These are phyloP conservation scores for Penicillium hordei DNA, from an alignment of 2,329 filamentous ascomycete species.

Conservation along the genomic window DNA sequence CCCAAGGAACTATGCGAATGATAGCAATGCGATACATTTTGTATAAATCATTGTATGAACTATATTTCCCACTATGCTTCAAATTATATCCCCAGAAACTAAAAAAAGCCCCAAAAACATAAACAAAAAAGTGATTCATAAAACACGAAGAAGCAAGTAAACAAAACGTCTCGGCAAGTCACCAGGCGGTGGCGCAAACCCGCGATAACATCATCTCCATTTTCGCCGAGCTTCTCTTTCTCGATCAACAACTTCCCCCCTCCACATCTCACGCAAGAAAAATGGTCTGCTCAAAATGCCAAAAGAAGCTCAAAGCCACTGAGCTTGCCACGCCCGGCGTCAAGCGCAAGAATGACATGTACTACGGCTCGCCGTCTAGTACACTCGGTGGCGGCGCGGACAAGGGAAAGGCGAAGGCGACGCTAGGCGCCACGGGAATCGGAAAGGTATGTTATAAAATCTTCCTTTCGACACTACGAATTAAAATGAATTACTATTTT, in stretches of 20 bases:
- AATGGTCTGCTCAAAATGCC: slow-evolving; percentile 67
- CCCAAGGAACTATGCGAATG: not conserved
- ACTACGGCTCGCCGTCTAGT: slow-evolving; percentile 58
- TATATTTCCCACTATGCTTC: not conserved
- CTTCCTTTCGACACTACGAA: not conserved
- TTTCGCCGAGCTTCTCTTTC: slow-evolving; percentile 5
- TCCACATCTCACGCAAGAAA: not conserved
- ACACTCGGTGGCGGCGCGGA: slow-evolving; percentile 36
- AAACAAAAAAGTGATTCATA: not conserved
- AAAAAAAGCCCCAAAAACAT: not conserved
- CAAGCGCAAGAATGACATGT: slow-evolving; percentile 67
- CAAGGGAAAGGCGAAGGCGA: slow-evolving; percentile 42
- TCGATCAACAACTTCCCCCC: not conserved
- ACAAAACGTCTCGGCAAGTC: slow-evolving; percentile 13
- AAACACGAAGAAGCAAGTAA: not conserved
- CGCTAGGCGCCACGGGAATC: slow-evolving; percentile 58
- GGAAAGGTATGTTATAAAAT: slow-evolving; percentile 51
- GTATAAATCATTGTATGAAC: no score
- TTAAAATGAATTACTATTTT: not conserved
- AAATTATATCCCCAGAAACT: not conserved
- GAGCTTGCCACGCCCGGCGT: slow-evolving; percentile 63
- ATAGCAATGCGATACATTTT: not conserved
- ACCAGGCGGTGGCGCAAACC: slow-evolving; percentile 19
- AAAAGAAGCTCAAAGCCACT: slow-evolving; percentile 61
- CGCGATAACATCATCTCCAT: slow-evolving; percentile 15